Percentiles rank a stretch among this genome's conserved stretches.
phyloP scores from a whole-genome alignment of 1,139 yeast genomes.

The Candida sanyaensis region DNA sequence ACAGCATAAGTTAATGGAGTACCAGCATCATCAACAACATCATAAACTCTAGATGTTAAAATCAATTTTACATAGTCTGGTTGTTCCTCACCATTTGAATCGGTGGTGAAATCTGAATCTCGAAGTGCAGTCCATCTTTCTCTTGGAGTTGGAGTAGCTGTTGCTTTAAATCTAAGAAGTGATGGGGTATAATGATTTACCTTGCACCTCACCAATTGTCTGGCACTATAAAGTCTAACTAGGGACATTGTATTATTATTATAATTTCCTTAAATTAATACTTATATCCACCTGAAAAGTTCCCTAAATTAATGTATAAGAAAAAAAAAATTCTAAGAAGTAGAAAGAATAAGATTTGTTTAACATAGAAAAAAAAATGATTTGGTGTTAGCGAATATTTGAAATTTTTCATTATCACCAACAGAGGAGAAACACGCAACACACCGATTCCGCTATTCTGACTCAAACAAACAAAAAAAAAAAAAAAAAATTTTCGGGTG shows the following conservation, averaged over 20 bases:
- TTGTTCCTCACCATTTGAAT: slow-evolving; percentile 39
- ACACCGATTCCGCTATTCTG: no score
- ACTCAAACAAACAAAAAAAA: no score
- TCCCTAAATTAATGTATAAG: no score
- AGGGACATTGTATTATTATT: neutral
- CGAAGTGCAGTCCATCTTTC: slow-evolving; percentile 49
- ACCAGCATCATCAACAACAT: slow-evolving; percentile 76
- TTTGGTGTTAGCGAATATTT: no score
- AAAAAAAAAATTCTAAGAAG: no score
- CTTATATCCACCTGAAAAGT: no score
- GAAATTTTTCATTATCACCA: no score
- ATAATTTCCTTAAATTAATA: slow-evolving; percentile 2
- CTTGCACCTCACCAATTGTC: neutral
- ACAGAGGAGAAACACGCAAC: no score
- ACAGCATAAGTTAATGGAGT: slow-evolving; percentile 82
- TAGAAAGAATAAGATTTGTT: no score
- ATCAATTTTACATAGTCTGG: slow-evolving; percentile 95
- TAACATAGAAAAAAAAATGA: no score
- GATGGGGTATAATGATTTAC: neutral
- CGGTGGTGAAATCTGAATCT: slow-evolving; percentile 51
- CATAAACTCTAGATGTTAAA: slow-evolving; percentile 89
- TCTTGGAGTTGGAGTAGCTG: slow-evolving; percentile 5
- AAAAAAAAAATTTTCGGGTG: no score
- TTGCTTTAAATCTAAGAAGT: slow-evolving; percentile 2
- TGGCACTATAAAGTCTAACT: slow-evolving; percentile 1